These are phyloP conservation scores for Escovopsis weberi DNA, from an alignment of 2,329 filamentous ascomycete species.

Conservation along the genomic window DNA sequence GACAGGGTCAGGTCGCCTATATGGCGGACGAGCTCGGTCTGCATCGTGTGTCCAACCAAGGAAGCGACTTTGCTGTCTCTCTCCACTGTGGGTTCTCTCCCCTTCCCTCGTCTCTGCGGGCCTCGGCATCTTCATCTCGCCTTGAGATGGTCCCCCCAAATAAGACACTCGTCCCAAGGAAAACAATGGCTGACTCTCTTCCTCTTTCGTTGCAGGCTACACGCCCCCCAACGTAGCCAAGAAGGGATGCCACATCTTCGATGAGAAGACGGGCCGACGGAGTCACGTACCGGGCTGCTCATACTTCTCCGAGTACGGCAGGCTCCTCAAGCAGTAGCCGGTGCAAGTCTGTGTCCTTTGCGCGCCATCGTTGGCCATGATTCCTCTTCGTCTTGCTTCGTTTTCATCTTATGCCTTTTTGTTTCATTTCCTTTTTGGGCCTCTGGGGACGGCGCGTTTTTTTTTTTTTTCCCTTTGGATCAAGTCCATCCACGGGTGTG, in stretches of 20 bases:
- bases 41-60: conserved; percentile 67
- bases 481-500: too few relatives aligned
- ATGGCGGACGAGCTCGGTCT: conserved; percentile 85
- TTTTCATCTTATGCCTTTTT: conserved; percentile 2
- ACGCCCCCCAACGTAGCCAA: conserved; percentile 80
- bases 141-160: background rate
- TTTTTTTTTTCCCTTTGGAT: too few relatives aligned
- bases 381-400: background rate
- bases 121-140: too few relatives aligned
- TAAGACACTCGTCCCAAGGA: conserved; percentile 16
- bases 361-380: conserved; percentile 1
- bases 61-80: conserved; percentile 65
- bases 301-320: conserved; percentile 54
- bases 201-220: conserved; percentile 39
- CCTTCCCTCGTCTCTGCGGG: background rate
- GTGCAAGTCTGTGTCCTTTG: background rate
- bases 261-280: conserved; percentile 58
- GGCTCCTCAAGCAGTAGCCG: conserved; percentile 26
- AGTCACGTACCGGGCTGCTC: conserved; percentile 56
- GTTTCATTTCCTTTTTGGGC: conserved; percentile 1
- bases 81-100: conserved; percentile 49
- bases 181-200: conserved; percentile 12
- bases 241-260: conserved; percentile 69
- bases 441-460: too few relatives aligned
- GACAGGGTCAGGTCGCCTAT: conserved; percentile 65